Evolutionary conservation across 75 land plant species (phyloP).

Genomic region (Adiantum capillusveneris): DNA sequence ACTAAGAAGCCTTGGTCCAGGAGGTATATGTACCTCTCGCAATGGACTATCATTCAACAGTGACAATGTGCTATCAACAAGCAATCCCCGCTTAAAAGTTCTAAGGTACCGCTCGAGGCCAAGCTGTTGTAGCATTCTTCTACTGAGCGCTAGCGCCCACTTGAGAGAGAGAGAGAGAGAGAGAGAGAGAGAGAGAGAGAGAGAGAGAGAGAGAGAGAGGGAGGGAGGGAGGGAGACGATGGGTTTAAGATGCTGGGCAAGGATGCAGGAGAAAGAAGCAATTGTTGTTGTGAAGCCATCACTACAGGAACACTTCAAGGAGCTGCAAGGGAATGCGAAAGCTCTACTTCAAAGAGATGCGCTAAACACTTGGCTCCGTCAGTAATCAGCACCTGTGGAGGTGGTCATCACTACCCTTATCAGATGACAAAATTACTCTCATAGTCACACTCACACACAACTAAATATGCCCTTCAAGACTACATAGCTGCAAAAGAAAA

Average conservation of each 20-base stretch:
- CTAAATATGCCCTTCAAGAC: too few species aligned
- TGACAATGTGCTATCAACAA: slow-evolving; percentile 65
- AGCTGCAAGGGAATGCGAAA: slow-evolving; percentile 48
- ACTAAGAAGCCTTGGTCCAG: slow-evolving; percentile 90
- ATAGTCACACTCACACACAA: too few species aligned
- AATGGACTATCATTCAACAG: slow-evolving; percentile 81
- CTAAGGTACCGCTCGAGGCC: slow-evolving; percentile 81
- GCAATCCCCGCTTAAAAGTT: slow-evolving; percentile 77
- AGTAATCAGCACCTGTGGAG: slow-evolving; percentile 71
- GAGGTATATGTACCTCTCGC: slow-evolving; percentile 78
- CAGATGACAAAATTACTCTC: too few species aligned
- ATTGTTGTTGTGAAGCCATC: background rate
- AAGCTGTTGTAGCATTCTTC: slow-evolving; percentile 54
- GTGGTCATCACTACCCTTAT: slow-evolving; percentile 61
- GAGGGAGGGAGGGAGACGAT: too few species aligned
- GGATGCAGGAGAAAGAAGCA: too few species aligned
- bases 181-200: too few species aligned
- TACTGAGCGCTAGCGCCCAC: too few species aligned
- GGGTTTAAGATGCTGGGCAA: too few species aligned
- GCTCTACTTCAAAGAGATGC: background rate
- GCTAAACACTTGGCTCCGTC: slow-evolving; percentile 39
- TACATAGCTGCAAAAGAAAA: too few species aligned
- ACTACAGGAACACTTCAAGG: slow-evolving; percentile 33
- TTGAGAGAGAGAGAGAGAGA: too few species aligned
- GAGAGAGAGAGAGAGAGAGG: too few species aligned